Percentiles rank a stretch among this genome's conserved stretches.
phyloP scores from a whole-genome alignment of 1,284 basidiomycete species.

The Malassezia brasiliensis region DNA sequence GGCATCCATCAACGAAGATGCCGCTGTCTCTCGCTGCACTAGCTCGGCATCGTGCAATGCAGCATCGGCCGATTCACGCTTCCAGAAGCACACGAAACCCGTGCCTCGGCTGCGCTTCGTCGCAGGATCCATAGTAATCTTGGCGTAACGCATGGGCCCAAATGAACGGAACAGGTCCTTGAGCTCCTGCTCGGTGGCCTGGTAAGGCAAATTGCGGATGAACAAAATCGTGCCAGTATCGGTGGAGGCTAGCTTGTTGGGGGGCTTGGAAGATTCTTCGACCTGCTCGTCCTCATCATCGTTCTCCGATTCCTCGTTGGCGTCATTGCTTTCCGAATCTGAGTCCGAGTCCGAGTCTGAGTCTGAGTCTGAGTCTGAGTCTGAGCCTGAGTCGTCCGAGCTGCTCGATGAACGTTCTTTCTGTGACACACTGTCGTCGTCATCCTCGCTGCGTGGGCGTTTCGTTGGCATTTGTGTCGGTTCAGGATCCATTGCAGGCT shows the following conservation, averaged over 20 bases:
- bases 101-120: conserved; percentile 83
- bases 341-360: conserved; percentile 12
- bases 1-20: neutral
- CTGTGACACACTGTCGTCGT: conserved; percentile 32
- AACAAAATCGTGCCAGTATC: conserved; percentile 74
- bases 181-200: conserved; percentile 53
- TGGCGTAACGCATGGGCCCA: conserved; percentile 84
- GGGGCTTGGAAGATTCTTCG: conserved; percentile 24
- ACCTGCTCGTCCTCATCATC: conserved; percentile 51
- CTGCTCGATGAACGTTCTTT: conserved; percentile 43
- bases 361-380: conserved; percentile 14
- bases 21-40: conserved; percentile 31
- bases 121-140: conserved; percentile 74
- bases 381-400: conserved; percentile 16
- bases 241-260: conserved; percentile 28
- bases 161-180: conserved; percentile 54
- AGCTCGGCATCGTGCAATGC: conserved; percentile 64
- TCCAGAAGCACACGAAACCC: conserved; percentile 97
- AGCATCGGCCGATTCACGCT: conserved; percentile 75
- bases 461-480: neutral
- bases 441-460: conserved; percentile 19
- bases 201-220: conserved; percentile 84
- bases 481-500: conserved; percentile 22
- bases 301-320: conserved; percentile 9
- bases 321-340: conserved; percentile 20